A percentile compares a stretch with the other conserved stretches of the same genome.
Evolutionary conservation across 768 basidiomycete genomes (phyloP).

Genomic region (Xerocomus spinulosus): DNA sequence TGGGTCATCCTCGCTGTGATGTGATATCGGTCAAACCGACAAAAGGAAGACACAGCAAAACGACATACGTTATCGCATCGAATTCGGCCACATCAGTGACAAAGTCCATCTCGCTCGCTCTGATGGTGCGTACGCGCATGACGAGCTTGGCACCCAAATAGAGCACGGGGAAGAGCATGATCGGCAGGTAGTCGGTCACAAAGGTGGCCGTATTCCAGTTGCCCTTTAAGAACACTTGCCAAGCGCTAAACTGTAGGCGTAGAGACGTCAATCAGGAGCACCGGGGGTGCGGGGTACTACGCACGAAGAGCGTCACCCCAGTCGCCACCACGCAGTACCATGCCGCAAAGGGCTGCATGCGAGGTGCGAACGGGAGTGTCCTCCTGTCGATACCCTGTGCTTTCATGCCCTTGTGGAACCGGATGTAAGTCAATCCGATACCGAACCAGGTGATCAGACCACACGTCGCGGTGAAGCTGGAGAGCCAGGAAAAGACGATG

Average conservation of each 20-base stretch:
- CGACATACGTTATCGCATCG: conserved; percentile 25
- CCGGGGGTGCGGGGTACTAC: not conserved
- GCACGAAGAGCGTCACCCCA: conserved; percentile 34
- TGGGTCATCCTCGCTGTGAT: conserved; percentile 24
- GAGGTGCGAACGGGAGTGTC: conserved; percentile 42
- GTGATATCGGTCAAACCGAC: not conserved
- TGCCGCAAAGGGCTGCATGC: conserved; percentile 39
- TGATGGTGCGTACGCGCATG: conserved; percentile 9
- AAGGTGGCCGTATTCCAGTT: conserved; percentile 37
- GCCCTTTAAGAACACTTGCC: conserved; percentile 38
- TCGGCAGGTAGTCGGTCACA: conserved; percentile 40
- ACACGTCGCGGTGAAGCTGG: conserved; percentile 32
- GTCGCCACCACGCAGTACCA: conserved; percentile 34
- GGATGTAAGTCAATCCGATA: conserved; percentile 43
- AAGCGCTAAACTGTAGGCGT: conserved; percentile 34
- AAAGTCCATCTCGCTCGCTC: conserved; percentile 26
- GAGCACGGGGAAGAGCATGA: conserved; percentile 44
- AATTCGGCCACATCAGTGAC: conserved; percentile 22
- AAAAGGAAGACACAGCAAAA: too few relatives aligned
- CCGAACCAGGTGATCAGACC: conserved; percentile 44
- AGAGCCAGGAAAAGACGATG: conserved; percentile 41
- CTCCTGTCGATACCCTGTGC: conserved; percentile 45
- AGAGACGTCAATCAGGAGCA: not conserved
- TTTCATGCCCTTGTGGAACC: conserved; percentile 44
- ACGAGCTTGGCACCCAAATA: conserved; percentile 31